Conservation (phyloP, 148 eudicot genomes). For the Nepenthes mirabilis region DNA sequence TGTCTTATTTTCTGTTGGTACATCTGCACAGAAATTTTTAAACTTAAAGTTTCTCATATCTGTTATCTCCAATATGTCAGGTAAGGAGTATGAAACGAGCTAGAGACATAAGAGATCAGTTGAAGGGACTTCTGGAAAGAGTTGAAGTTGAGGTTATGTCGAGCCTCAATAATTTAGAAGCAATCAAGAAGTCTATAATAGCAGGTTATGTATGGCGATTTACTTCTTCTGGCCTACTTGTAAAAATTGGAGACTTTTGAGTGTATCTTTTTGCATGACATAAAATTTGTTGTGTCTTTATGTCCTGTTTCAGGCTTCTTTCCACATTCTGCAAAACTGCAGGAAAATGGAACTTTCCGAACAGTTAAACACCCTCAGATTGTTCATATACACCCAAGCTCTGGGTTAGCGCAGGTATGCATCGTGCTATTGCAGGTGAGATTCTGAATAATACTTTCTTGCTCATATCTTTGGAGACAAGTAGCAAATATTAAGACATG, state of each 20-base stretch:
- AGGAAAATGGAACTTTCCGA: slow-evolving; percentile 78
- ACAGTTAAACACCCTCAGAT: slow-evolving; percentile 89
- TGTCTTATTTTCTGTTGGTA: neutral
- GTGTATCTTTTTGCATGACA: neutral
- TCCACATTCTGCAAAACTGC: slow-evolving; percentile 77
- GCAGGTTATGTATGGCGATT: slow-evolving; percentile 27
- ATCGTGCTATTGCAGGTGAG: neutral
- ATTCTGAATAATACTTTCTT: too few relatives aligned
- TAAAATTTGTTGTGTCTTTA: neutral
- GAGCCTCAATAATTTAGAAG: slow-evolving; percentile 68
- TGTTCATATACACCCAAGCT: slow-evolving; percentile 85
- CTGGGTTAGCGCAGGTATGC: slow-evolving; percentile 80
- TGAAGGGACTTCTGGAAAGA: slow-evolving; percentile 66
- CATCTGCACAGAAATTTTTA: neutral
- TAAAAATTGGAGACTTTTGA: neutral
- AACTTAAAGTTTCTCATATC: neutral
- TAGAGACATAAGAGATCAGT: slow-evolving; percentile 73
- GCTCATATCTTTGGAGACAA: too few relatives aligned
- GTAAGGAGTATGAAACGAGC: slow-evolving; percentile 79
- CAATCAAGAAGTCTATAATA: slow-evolving; percentile 66
- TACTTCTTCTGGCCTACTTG: neutral
- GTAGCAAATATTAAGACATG: too few relatives aligned
- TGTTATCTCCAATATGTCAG: slow-evolving; percentile 10
- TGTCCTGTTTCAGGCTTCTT: slow-evolving; percentile 45
- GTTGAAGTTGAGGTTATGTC: slow-evolving; percentile 56